Evolutionary conservation across 306 rosid genomes (phyloP).

Genomic region (Acacia acuminata): DNA sequence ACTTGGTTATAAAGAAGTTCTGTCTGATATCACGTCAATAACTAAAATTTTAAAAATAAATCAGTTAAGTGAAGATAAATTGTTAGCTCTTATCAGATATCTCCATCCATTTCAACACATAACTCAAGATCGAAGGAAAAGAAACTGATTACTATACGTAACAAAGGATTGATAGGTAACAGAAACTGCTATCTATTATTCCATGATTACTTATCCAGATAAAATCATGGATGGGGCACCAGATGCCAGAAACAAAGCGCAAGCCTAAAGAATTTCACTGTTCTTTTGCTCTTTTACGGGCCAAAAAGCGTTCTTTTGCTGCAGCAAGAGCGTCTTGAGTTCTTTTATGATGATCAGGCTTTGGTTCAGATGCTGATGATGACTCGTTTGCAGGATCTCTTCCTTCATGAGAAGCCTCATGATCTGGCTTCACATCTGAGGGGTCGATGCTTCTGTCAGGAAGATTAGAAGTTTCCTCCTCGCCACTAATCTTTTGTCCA

Average conservation of each 20-base stretch:
- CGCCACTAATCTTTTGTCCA: slow-evolving; percentile 29
- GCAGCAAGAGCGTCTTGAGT: slow-evolving; percentile 67
- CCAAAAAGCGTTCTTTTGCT: slow-evolving; percentile 80
- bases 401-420: slow-evolving; percentile 24
- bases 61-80: not conserved
- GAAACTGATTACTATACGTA: not conserved
- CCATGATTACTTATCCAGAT: not conserved
- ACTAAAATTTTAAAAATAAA: not conserved
- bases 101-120: not conserved
- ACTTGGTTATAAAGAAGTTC: not conserved
- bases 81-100: not conserved
- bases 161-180: not conserved
- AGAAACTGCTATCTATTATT: not conserved
- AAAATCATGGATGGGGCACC: not conserved
- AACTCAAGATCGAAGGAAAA: not conserved
- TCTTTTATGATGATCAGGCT: slow-evolving; percentile 72
- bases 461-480: slow-evolving; percentile 37
- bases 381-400: slow-evolving; percentile 37
- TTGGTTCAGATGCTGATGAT: slow-evolving; percentile 41
- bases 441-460: slow-evolving; percentile 34
- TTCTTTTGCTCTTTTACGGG: slow-evolving; percentile 69
- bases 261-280: slow-evolving; percentile 32
- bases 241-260: not conserved
- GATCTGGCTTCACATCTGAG: slow-evolving; percentile 32
- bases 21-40: not conserved